Base-by-base conservation (phyloP, 371 early-diverging fungal genomes). In the Thermomucor indicae-seudaticae region DNA sequence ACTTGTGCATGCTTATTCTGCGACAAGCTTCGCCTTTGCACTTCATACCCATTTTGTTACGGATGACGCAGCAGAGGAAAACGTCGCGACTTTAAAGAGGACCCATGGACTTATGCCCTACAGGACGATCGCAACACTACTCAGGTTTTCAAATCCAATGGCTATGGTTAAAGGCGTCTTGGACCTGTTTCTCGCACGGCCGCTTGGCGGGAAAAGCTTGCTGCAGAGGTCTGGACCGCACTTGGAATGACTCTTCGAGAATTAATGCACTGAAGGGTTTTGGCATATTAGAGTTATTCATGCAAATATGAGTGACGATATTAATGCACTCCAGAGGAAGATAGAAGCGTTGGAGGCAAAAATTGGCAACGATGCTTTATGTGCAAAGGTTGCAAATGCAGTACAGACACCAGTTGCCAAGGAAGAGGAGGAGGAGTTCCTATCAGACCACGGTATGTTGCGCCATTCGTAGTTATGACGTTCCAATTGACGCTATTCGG, bases 101-200 rank as follows among this genome's bases (percentile, higher is more conserved):
- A 81, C 77, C 4, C 79, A 85, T 43, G 47, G 62, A 10, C 40
- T 83, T 35, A 68, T 85, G 60, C 84, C 86, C n/a, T 85, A 82
- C 50, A 65, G 78, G 31, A 58, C 81, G 12, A 64, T 83, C 46
- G 76, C 77, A 43, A 68, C 71, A 10, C 60, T 82, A 8, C 55
- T 85, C 40, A 79, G 76, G 50, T 48, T 77, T 6, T 82, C 86
- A 1, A 85, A 85, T 48, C 86, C 86, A 6, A 71, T 82, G 45
- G 64, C 65, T 0, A 78, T 85, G 71, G 75, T 82, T 42, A 85
- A 80, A 49, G 80, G 78, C 16, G 66, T 83, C 1, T 53, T 83
- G 52, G 83, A 85, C 51, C 43, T 85, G 10, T 81, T 85, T 42
- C 51, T 85, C 43, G 81, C 86, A 0, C 86, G 82, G 30, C 86